Evolutionary conservation across 805 yeast species (phyloP).

Genomic region (Ogataea neopini): DNA sequence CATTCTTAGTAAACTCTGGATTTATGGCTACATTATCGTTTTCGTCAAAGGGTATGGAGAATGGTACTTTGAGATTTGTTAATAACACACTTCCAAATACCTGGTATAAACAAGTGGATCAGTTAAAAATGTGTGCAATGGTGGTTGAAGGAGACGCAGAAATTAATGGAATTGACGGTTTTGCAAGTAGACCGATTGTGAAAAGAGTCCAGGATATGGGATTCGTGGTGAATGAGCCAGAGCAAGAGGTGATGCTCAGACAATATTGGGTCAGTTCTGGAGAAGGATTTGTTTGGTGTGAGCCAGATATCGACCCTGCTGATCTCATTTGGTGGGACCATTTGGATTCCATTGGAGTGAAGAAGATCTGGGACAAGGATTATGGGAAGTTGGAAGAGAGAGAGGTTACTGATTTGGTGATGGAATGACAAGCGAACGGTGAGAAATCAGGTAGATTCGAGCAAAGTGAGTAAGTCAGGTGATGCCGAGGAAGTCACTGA

Average conservation of each 20-base stretch:
- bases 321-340: slow-evolving; percentile 45
- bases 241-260: slow-evolving; percentile 66
- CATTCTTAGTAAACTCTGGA: slow-evolving; percentile 50
- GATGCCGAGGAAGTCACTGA: too few relatives aligned
- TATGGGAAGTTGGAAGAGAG: slow-evolving; percentile 23
- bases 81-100: slow-evolving; percentile 63
- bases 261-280: slow-evolving; percentile 90
- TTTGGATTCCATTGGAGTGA: slow-evolving; percentile 32
- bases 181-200: slow-evolving; percentile 37
- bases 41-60: slow-evolving; percentile 48
- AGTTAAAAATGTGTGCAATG: slow-evolving; percentile 63
- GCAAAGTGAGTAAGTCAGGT: too few relatives aligned
- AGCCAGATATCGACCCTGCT: slow-evolving; percentile 90
- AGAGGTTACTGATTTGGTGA: slow-evolving; percentile 8
- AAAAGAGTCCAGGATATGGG: slow-evolving; percentile 38
- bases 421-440: neutral
- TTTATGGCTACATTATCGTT: slow-evolving; percentile 44
- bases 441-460: too few relatives aligned
- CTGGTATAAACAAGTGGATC: slow-evolving; percentile 68
- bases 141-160: slow-evolving; percentile 66
- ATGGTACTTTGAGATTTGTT: slow-evolving; percentile 60
- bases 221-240: slow-evolving; percentile 49
- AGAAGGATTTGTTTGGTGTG: slow-evolving; percentile 85
- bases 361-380: slow-evolving; percentile 33
- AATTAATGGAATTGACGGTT: slow-evolving; percentile 46